These are phyloP conservation scores for Kalaharituber pfeilii DNA, from an alignment of 2,329 filamentous ascomycete species.

Conservation along the genomic window DNA sequence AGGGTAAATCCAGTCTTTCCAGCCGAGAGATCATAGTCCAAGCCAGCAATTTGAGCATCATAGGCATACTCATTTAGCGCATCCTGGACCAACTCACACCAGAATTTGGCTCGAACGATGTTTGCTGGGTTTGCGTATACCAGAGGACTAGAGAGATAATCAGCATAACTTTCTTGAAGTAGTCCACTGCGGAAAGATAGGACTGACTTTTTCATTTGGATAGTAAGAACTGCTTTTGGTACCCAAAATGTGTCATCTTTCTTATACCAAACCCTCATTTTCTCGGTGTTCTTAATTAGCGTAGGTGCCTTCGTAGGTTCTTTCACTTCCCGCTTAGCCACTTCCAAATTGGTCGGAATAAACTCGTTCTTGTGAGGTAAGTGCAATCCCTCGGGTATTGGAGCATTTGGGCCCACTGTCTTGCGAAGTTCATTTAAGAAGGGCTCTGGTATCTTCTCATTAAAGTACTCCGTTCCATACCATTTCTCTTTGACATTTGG, in stretches of 20 bases:
- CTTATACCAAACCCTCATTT: slow-evolving; percentile 83
- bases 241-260: slow-evolving; percentile 99
- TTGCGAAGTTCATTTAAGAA: slow-evolving; percentile 43
- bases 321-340: slow-evolving; percentile 81
- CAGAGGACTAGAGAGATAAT: slow-evolving; percentile 45
- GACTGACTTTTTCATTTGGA: slow-evolving; percentile 39
- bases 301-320: slow-evolving; percentile 57
- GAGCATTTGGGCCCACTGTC: slow-evolving; percentile 13
- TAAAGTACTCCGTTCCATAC: slow-evolving; percentile 90
- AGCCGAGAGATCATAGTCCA: slow-evolving; percentile 63
- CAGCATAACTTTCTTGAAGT: not conserved
- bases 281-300: slow-evolving; percentile 67
- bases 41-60: slow-evolving; percentile 78
- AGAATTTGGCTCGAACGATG: slow-evolving; percentile 59
- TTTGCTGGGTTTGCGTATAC: slow-evolving; percentile 65
- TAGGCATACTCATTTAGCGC: slow-evolving; percentile 86
- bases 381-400: slow-evolving; percentile 51
- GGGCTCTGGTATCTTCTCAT: slow-evolving; percentile 59
- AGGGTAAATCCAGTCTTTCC: slow-evolving; percentile 59
- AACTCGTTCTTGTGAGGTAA: slow-evolving; percentile 91
- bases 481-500: slow-evolving; percentile 88
- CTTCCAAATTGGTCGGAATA: slow-evolving; percentile 79
- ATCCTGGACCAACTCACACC: slow-evolving; percentile 72
- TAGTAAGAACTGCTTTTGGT: slow-evolving; percentile 73
- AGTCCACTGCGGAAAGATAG: not conserved